Evolutionary conservation across 306 rosid genomes (phyloP), one percentile per base, ranked within the genome.

Genomic region (Arachis stenosperma): DNA sequence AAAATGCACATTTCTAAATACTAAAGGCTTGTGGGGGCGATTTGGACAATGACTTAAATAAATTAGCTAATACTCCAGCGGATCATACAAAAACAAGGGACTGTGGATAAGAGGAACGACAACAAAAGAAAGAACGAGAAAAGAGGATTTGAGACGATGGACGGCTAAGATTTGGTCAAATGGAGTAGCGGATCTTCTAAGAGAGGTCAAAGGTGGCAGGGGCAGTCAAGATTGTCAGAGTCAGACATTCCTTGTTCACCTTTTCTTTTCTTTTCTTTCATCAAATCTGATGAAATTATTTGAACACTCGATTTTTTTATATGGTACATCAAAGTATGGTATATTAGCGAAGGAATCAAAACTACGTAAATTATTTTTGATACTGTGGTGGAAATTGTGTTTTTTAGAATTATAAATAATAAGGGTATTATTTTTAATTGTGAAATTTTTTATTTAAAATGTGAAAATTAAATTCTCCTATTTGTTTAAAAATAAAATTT

Each of bases 121-220:
- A 27, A 29, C 2, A 13, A 22, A 1, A 11, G 15, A 1, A 12
- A n/a, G n/a, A 69, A 62, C 56, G 74, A 37, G 30, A 67, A 15
- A 47, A 13, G 6, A 14, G 41, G 3, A 58, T 48, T 5, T 15
- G 4, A 33, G 56, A 44, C 11, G 64, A 80, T 85, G 84, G 78
- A 87, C 67, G 92, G 85, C 51, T 75, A 53, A 72, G 85, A 86
- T 88, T 60, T 10, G 69, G 93, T 92, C 97, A 92, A 89, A 85
- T 82, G 65, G 51, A 67, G 56, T 74, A 61, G 65, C 65, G 77
- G 82, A 83, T 80, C 76, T 85, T 75, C 69, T 6, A 74, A 44
- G 54, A 11, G 74, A 27, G 56, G 40, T 57, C 40, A 30, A 62
- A 17, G 13, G 52, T 69, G 68, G 74, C 79, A 79, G 68, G 78